Evolutionary conservation across 129 eudicot species (phyloP), one percentile per base, ranked within the genome.

Genomic region (Pseudognaphalium luteoalbum): DNA sequence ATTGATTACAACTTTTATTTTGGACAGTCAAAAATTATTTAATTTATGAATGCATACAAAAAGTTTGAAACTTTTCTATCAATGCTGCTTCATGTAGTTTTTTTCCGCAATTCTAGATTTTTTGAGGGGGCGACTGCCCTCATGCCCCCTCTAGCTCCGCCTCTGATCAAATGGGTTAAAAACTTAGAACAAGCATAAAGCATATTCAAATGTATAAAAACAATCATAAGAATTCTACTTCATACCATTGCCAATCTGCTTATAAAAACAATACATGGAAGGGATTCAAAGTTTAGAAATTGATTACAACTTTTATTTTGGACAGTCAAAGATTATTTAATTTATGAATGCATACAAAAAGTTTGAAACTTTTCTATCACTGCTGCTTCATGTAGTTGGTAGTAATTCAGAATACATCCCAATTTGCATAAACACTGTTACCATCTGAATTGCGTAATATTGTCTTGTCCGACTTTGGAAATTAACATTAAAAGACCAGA

Each of bases 361-460:
- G 20, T 19, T 16, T 14, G 17, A 0, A 57, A 57, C 28, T 17
- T 57, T 4, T 57, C 0, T 57, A 21, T 57, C 14, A 19, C 25
- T 21, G 22, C 28, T 57, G 25, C 62, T 16, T 57, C 22, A 57
- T 28, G 29, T 69, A 32, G 21, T 22, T 4, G 62, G 62, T 71
- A n/a, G n/a, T n/a, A n/a, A n/a, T n/a, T n/a, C n/a, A n/a, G n/a
- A n/a, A n/a, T n/a, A n/a, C n/a, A n/a, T n/a, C n/a, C n/a, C n/a
- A n/a, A n/a, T n/a, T n/a, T n/a, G n/a, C n/a, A n/a, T n/a, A 50
- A 33, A 52, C 58, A 71, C 20, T 22, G 51, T 67, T 63, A 54
- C 72, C 22, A 1, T 68, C 44, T 32, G 10, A 51, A 71, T 33
- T 58, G 25, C 4, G 67, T 29, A 51, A 52, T 62, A 22, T n/a